These are phyloP conservation scores for Backusella liffmaniae DNA, from an alignment of 192 early-diverging fungal genomes.

Conservation along the genomic window DNA sequence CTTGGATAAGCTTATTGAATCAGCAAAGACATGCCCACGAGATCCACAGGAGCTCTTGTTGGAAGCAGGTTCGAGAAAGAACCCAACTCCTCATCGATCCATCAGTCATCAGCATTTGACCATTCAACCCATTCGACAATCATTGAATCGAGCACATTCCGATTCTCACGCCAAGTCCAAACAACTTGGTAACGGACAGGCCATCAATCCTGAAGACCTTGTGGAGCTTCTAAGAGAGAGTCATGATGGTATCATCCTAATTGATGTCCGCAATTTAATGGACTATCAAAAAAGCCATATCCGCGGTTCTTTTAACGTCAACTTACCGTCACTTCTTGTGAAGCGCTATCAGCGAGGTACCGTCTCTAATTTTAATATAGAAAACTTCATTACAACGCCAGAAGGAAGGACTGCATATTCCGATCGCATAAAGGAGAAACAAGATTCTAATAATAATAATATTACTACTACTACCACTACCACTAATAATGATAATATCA, in stretches of 20 bases:
- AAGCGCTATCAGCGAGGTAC: constrained; percentile 50
- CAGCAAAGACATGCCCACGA: neutral
- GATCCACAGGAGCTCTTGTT: neutral
- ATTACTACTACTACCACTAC: neutral
- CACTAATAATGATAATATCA: neutral
- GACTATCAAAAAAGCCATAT: constrained; percentile 25
- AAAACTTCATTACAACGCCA: constrained; percentile 52
- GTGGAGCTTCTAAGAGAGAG: neutral
- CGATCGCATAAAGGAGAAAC: neutral
- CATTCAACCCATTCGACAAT: neutral
- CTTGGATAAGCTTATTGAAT: constrained; percentile 5
- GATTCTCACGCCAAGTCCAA: neutral
- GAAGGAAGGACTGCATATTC: constrained; percentile 37
- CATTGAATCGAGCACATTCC: constrained; percentile 1
- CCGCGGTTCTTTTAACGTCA: constrained; percentile 47
- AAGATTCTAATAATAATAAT: neutral
- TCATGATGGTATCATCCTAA: constrained; percentile 9
- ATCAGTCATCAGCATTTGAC: constrained; percentile 14
- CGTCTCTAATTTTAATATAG: constrained; percentile 48
- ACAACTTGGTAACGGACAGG: neutral
- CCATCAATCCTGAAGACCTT: neutral
- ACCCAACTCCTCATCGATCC: constrained; percentile 11
- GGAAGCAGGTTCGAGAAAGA: constrained; percentile 1
- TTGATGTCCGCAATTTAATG: constrained; percentile 29
- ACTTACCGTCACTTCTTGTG: constrained; percentile 51